Percentiles rank a stretch among this genome's conserved stretches.
These are phyloP conservation scores for Cryptococcus maquisensis DNA, from an alignment of 1,284 basidiomycete species.

Conservation along the genomic window DNA sequence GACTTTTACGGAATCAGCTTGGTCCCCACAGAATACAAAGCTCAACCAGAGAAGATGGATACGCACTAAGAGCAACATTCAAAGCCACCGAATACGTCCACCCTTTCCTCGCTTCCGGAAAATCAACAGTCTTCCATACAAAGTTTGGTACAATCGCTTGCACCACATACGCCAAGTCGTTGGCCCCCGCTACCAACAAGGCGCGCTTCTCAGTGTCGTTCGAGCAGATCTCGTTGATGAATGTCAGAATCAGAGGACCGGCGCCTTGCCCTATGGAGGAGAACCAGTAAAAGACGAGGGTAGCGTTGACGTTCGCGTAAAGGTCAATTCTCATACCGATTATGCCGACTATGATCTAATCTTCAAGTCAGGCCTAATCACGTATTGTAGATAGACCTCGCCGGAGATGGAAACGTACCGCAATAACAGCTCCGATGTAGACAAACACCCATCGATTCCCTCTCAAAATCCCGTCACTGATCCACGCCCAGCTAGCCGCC, in stretches of 20 bases:
- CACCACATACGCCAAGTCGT: constrained; percentile 41
- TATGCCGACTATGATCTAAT: constrained; percentile 21
- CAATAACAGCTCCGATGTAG: constrained; percentile 28
- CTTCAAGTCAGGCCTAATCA: too few species aligned
- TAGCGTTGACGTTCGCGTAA: constrained; percentile 28
- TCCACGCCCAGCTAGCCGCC: constrained; percentile 30
- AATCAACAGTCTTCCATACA: constrained; percentile 40
- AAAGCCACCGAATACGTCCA: constrained; percentile 23
- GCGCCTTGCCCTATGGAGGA: constrained; percentile 13
- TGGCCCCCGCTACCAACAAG: constrained; percentile 33
- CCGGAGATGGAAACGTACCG: constrained; percentile 8
- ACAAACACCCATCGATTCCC: constrained; percentile 38
- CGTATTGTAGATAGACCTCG: background rate
- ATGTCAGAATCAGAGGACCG: constrained; percentile 23
- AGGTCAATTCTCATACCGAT: constrained; percentile 26
- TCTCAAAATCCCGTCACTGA: constrained; percentile 30
- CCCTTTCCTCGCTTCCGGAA: constrained; percentile 32
- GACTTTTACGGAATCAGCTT: constrained; percentile 10
- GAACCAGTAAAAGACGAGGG: constrained; percentile 32
- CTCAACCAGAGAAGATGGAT: background rate
- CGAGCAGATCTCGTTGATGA: constrained; percentile 36
- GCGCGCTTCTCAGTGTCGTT: constrained; percentile 37
- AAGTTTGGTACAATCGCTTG: constrained; percentile 40
- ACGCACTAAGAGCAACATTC: constrained; percentile 28
- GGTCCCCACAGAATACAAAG: background rate